These are phyloP conservation scores for Cinnamomum micranthum DNA, from an alignment of 164 flowering plant species.

Conservation along the genomic window DNA sequence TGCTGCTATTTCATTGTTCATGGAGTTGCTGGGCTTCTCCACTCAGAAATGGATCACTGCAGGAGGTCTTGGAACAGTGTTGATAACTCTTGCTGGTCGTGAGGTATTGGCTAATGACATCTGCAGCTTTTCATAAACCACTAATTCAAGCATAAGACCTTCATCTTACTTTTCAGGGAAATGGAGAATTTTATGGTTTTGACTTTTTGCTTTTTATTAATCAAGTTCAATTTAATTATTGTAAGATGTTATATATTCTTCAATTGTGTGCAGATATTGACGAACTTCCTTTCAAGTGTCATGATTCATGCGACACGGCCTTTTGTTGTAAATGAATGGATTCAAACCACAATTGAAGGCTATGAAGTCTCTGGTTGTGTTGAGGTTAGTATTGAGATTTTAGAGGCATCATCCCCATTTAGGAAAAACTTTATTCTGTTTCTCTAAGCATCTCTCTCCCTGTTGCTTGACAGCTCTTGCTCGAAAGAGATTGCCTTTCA, in stretches of 20 bases:
- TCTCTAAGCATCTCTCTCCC: no score
- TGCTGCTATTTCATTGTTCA: slow-evolving; percentile 89
- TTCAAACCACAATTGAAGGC: slow-evolving; percentile 96
- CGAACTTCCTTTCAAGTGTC: slow-evolving; percentile 90
- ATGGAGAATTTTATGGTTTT: background rate
- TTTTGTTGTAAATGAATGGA: slow-evolving; percentile 88
- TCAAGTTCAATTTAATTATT: background rate
- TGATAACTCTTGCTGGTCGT: slow-evolving; percentile 97
- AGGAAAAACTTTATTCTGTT: no score
- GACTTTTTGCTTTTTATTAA: background rate
- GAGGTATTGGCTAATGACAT: slow-evolving; percentile 49
- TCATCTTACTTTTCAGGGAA: background rate
- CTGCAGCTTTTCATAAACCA: background rate
- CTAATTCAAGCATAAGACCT: background rate
- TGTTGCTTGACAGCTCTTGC: no score
- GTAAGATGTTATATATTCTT: background rate
- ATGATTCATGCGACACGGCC: slow-evolving; percentile 97
- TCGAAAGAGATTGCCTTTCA: no score
- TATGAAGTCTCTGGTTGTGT: slow-evolving; percentile 98
- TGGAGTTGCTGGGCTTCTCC: slow-evolving; percentile 95
- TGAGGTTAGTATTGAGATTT: slow-evolving; percentile 59
- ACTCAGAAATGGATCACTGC: slow-evolving; percentile 98
- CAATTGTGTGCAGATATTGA: slow-evolving; percentile 59
- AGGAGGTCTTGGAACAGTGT: slow-evolving; percentile 96
- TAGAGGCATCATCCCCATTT: no score